These are phyloP conservation scores for Elsinoe fawcettii DNA, from an alignment of 2,329 filamentous ascomycete genomes.

Conservation along the genomic window DNA sequence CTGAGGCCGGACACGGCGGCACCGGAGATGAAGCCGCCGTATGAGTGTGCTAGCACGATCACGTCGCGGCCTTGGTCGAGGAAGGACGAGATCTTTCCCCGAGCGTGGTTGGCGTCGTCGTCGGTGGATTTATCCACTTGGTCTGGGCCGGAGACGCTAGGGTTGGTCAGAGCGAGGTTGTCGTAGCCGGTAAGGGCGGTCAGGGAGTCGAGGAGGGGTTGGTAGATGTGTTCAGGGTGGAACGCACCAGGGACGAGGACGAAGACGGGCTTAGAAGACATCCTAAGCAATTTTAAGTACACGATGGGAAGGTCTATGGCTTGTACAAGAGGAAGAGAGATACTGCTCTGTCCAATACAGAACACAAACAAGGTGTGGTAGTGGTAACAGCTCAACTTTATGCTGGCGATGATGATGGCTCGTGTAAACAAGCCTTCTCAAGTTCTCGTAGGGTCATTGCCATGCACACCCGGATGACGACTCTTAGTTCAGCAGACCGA, in stretches of 20 bases:
- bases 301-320: no score
- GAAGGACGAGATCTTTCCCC: background rate
- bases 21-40: slow-evolving; percentile 32
- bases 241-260: background rate
- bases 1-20: slow-evolving; percentile 30
- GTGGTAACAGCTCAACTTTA: no score
- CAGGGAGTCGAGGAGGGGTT: background rate
- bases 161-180: background rate
- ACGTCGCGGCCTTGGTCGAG: slow-evolving; percentile 23
- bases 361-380: no score
- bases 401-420: no score
- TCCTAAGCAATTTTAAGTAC: background rate
- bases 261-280: background rate
- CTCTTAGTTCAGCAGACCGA: no score
- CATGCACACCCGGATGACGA: no score
- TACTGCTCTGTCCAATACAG: no score
- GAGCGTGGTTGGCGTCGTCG: slow-evolving; percentile 12
- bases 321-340: no score
- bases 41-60: slow-evolving; percentile 31
- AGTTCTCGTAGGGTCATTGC: no score
- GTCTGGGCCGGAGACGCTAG: background rate
- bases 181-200: background rate
- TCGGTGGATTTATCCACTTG: background rate
- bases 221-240: background rate
- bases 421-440: no score